phyloP scores from a whole-genome alignment of 306 rosid genomes.

The Fagus crenata region DNA sequence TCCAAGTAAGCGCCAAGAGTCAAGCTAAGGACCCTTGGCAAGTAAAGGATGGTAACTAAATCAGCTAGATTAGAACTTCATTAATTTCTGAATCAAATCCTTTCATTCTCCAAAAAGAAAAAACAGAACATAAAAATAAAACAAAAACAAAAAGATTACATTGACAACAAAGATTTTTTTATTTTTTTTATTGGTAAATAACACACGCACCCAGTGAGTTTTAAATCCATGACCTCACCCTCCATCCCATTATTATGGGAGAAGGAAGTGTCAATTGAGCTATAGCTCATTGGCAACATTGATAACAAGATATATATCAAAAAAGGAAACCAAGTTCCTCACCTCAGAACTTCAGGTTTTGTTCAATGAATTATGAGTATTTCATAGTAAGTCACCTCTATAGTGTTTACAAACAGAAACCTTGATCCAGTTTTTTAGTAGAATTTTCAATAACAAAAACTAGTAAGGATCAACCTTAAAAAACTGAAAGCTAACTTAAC shows the following conservation, averaged over 20 bases:
- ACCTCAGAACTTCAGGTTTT: not conserved
- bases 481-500: not conserved
- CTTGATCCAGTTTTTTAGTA: not conserved
- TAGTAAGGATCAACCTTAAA: not conserved
- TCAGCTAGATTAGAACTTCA: not conserved
- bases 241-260: too few relatives aligned
- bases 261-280: too few relatives aligned
- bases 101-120: too few relatives aligned
- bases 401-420: not conserved
- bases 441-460: not conserved
- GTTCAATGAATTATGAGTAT: not conserved
- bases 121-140: too few relatives aligned
- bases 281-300: too few relatives aligned
- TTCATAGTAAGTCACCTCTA: too few relatives aligned
- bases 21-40: not conserved
- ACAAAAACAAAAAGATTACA: slow-evolving; percentile 9
- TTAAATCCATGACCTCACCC: too few relatives aligned
- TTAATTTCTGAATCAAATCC: not conserved
- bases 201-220: too few relatives aligned
- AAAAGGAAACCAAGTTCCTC: not conserved
- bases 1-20: not conserved
- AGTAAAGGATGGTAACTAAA: not conserved
- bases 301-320: too few relatives aligned
- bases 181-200: too few relatives aligned
- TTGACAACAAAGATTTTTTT: not conserved